A percentile compares a stretch with the other conserved stretches of the same genome.
Evolutionary conservation across 495 filamentous ascomycete genomes (phyloP).

Genomic region (Tuber magnatum): DNA sequence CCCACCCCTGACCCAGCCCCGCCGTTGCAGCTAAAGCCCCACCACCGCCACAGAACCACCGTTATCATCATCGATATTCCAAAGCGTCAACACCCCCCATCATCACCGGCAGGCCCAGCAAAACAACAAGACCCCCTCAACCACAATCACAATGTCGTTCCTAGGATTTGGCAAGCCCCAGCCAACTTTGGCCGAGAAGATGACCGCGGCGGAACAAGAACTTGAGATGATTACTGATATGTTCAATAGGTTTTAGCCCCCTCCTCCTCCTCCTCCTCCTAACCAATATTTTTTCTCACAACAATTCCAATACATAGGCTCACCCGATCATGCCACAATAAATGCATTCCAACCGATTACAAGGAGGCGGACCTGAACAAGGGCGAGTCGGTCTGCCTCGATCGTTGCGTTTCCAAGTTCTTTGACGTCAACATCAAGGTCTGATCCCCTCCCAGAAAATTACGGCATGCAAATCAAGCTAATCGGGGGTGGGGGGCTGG

Average conservation of each 20-base stretch:
- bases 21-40: background rate
- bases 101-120: slow-evolving; percentile 13
- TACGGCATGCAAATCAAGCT: slow-evolving; percentile 30
- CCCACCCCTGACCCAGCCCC: background rate
- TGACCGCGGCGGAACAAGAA: slow-evolving; percentile 87
- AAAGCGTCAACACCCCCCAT: slow-evolving; percentile 10
- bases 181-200: slow-evolving; percentile 89
- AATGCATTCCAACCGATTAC: slow-evolving; percentile 86
- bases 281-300: slow-evolving; percentile 3
- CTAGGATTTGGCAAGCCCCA: slow-evolving; percentile 75
- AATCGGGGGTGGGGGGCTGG: background rate
- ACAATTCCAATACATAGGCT: slow-evolving; percentile 51
- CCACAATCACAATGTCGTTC: slow-evolving; percentile 65
- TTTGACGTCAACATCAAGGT: slow-evolving; percentile 98
- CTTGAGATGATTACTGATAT: slow-evolving; percentile 91
- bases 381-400: slow-evolving; percentile 94
- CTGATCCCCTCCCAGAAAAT: background rate
- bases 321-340: slow-evolving; percentile 76
- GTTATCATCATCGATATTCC: background rate
- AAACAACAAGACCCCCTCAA: background rate
- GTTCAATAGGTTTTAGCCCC: slow-evolving; percentile 70
- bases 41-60: background rate
- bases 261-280: slow-evolving; percentile 12
- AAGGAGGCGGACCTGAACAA: slow-evolving; percentile 94
- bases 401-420: slow-evolving; percentile 94